Conservation (phyloP, 2,329 filamentous ascomycete species). For the Colletotrichum zoysiae region DNA sequence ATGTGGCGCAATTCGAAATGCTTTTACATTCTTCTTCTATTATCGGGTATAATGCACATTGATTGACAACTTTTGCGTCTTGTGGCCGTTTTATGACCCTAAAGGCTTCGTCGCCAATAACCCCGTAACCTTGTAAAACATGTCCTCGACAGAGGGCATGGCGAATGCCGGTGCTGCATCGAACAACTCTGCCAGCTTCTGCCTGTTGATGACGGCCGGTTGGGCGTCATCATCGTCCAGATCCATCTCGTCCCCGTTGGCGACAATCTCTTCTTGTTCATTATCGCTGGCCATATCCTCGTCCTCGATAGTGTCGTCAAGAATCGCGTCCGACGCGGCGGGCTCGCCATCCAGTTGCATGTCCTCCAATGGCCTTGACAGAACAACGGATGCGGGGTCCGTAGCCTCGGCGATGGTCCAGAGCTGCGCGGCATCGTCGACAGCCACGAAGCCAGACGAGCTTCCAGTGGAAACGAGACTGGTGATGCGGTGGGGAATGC, state of each 20-base stretch:
- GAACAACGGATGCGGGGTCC: slow-evolving; percentile 63
- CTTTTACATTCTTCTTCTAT: slow-evolving; percentile 35
- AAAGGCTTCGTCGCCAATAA: slow-evolving; percentile 71
- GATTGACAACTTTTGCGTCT: slow-evolving; percentile 27
- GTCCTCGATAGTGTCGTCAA: slow-evolving; percentile 51
- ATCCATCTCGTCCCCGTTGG: slow-evolving; percentile 60
- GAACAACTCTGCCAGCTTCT: slow-evolving; percentile 78
- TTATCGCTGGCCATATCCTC: slow-evolving; percentile 58
- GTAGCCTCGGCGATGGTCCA: slow-evolving; percentile 72
- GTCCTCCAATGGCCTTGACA: slow-evolving; percentile 68
- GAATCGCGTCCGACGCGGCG: slow-evolving; percentile 46
- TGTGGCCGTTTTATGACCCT: slow-evolving; percentile 43
- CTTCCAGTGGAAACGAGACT: slow-evolving; percentile 74
- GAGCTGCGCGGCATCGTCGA: slow-evolving; percentile 83
- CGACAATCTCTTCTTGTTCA: slow-evolving; percentile 53
- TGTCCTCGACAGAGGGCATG: slow-evolving; percentile 78
- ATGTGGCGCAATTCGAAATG: not conserved
- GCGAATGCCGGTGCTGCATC: slow-evolving; percentile 77
- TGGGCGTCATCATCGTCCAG: slow-evolving; percentile 64
- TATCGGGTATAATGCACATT: slow-evolving; percentile 42
- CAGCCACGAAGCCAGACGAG: slow-evolving; percentile 78
- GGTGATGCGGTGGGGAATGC: slow-evolving; percentile 70
- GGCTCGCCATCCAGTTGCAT: slow-evolving; percentile 57
- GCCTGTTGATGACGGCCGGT: slow-evolving; percentile 73
- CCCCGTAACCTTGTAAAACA: slow-evolving; percentile 79